Conservation (phyloP, 1,284 basidiomycete species). For the Marasmius oreades region DNA sequence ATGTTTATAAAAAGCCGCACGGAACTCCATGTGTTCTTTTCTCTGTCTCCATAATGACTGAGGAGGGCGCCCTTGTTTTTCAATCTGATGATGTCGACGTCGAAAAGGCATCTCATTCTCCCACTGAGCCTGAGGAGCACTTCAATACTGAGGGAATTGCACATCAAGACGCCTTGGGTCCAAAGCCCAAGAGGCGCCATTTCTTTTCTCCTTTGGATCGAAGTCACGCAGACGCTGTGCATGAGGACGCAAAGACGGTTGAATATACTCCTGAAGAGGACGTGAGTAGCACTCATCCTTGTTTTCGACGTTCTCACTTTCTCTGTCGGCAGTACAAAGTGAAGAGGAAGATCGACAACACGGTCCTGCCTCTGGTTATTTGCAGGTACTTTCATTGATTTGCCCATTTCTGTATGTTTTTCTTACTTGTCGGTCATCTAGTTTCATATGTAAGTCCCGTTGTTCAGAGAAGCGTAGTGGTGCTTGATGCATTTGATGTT, state of each 20-base stretch:
- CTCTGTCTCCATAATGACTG: not conserved
- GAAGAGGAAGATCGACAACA: slow-evolving; percentile 43
- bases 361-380: slow-evolving; percentile 44
- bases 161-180: slow-evolving; percentile 9
- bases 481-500: slow-evolving; percentile 33
- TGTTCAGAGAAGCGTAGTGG: no score
- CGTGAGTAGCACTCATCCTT: not conserved
- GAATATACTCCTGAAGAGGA: slow-evolving; percentile 13
- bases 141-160: slow-evolving; percentile 10
- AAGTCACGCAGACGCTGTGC: slow-evolving; percentile 9
- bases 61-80: not conserved
- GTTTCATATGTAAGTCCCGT: slow-evolving; percentile 46
- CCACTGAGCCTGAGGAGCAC: not conserved
- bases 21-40: no score
- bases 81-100: not conserved
- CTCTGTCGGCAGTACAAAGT: slow-evolving; percentile 23
- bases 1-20: no score
- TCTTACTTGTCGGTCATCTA: slow-evolving; percentile 12
- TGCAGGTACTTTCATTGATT: slow-evolving; percentile 32
- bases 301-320: not conserved
- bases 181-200: slow-evolving; percentile 5
- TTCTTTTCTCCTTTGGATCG: slow-evolving; percentile 11
- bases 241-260: slow-evolving; percentile 9
- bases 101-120: slow-evolving; percentile 5
- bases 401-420: not conserved